These are phyloP conservation scores for Flaveria brownii DNA, from an alignment of 129 eudicot genomes.

Conservation along the genomic window DNA sequence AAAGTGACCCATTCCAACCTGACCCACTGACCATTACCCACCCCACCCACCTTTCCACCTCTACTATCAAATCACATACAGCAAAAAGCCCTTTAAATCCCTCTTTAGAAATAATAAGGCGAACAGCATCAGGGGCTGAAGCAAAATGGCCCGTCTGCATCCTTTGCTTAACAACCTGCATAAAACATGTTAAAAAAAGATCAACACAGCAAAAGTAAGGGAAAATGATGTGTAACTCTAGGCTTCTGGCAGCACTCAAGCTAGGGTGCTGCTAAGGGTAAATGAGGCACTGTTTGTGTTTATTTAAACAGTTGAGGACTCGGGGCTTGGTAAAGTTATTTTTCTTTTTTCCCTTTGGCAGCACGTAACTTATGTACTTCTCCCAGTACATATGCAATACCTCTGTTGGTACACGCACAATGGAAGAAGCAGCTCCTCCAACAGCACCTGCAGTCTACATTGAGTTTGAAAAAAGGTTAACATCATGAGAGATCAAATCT, in stretches of 20 bases:
- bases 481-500: constrained; percentile 3
- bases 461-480: constrained; percentile 22
- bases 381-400: constrained; percentile 24
- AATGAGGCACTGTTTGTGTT: background rate
- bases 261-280: background rate
- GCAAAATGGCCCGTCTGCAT: constrained; percentile 88
- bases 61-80: constrained; percentile 43
- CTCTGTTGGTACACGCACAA: constrained; percentile 86
- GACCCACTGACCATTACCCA: background rate
- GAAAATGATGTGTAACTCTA: constrained; percentile 5
- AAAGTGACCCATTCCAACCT: constrained; percentile 2
- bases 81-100: constrained; percentile 86
- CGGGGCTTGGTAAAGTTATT: background rate
- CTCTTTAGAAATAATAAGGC: constrained; percentile 76
- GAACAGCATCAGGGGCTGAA: constrained; percentile 83
- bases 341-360: background rate
- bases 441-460: constrained; percentile 89
- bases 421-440: constrained; percentile 94
- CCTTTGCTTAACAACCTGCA: constrained; percentile 88
- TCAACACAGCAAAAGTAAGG: background rate
- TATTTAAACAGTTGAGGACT: background rate
- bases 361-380: background rate
- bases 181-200: constrained; percentile 10
- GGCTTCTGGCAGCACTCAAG: background rate
- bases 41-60: constrained; percentile 5